phyloP scores from a whole-genome alignment of 257 asterid genomes.

The Nicotiana knightiana region DNA sequence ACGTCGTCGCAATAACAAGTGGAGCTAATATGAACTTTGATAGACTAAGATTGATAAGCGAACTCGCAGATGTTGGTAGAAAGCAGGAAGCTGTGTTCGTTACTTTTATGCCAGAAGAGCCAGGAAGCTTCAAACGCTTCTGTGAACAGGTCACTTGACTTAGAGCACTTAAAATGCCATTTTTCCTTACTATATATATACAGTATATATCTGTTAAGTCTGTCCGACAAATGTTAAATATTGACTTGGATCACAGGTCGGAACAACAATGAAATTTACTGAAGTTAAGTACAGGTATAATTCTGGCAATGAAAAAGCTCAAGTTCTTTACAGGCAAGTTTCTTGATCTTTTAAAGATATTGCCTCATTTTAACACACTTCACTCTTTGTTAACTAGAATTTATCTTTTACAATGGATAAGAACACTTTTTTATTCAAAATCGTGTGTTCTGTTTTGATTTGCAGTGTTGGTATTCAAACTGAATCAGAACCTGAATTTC shows the following conservation, averaged over 20 bases:
- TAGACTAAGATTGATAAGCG: constrained; percentile 80
- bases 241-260: constrained; percentile 41
- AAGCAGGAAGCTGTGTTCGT: constrained; percentile 76
- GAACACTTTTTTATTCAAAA: not conserved
- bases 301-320: constrained; percentile 57
- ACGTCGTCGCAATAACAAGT: constrained; percentile 78
- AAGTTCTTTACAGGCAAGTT: constrained; percentile 65
- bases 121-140: constrained; percentile 58
- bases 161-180: not conserved
- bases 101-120: constrained; percentile 76
- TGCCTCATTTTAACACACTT: not conserved
- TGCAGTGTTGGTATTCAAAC: constrained; percentile 73
- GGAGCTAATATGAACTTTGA: constrained; percentile 97
- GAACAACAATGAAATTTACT: constrained; percentile 68
- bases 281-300: constrained; percentile 74
- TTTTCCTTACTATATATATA: not conserved
- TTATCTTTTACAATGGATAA: not conserved
- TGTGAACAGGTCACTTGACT: constrained; percentile 40
- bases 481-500: constrained; percentile 50
- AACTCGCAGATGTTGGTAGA: constrained; percentile 86
- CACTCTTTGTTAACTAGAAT: not conserved
- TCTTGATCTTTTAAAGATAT: not conserved
- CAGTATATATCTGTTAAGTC: not conserved
- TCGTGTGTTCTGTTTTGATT: not conserved
- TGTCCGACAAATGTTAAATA: not conserved